A percentile compares a stretch with the other conserved stretches of the same genome.
Evolutionary conservation across 805 yeast species (phyloP).

Genomic region (Komagataella pseudopastoris): DNA sequence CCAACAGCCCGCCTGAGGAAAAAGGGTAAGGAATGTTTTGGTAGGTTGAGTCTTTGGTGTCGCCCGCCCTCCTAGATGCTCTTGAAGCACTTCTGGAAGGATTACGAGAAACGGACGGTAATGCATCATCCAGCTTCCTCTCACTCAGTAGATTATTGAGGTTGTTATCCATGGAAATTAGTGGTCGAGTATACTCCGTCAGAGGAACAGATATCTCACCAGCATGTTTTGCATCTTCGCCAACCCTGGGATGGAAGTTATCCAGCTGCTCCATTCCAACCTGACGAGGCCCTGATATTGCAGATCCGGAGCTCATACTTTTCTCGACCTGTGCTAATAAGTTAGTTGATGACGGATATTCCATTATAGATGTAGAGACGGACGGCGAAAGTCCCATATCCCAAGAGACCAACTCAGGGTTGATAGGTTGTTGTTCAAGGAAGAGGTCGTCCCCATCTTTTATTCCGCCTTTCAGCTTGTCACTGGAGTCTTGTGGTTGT

Average conservation of each 20-base stretch:
- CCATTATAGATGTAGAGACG: slow-evolving; percentile 2
- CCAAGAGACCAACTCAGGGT: slow-evolving; percentile 11
- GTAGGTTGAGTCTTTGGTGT: slow-evolving; percentile 3
- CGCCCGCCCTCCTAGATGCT: slow-evolving; percentile 1
- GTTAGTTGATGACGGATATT: not conserved
- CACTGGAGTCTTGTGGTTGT: not conserved
- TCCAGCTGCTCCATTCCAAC: slow-evolving; percentile 19
- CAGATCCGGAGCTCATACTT: slow-evolving; percentile 3
- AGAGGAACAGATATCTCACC: slow-evolving; percentile 19
- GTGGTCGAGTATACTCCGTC: slow-evolving; percentile 22
- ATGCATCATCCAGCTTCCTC: not conserved
- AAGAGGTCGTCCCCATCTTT: not conserved
- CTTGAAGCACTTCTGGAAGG: slow-evolving; percentile 2
- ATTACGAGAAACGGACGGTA: slow-evolving; percentile 1
- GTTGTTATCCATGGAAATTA: slow-evolving; percentile 20
- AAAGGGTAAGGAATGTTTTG: slow-evolving; percentile 10
- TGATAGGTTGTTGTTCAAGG: not conserved
- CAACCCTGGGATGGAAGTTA: slow-evolving; percentile 8
- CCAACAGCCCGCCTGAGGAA: slow-evolving; percentile 18
- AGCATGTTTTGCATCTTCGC: slow-evolving; percentile 8
- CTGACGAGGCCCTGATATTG: slow-evolving; percentile 11
- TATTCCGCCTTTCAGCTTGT: not conserved
- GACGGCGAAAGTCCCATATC: slow-evolving; percentile 15
- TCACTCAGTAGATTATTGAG: slow-evolving; percentile 13
- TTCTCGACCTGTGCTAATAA: not conserved